Base-by-base conservation (phyloP, 148 eudicot species). In the Camellia sinensis region DNA sequence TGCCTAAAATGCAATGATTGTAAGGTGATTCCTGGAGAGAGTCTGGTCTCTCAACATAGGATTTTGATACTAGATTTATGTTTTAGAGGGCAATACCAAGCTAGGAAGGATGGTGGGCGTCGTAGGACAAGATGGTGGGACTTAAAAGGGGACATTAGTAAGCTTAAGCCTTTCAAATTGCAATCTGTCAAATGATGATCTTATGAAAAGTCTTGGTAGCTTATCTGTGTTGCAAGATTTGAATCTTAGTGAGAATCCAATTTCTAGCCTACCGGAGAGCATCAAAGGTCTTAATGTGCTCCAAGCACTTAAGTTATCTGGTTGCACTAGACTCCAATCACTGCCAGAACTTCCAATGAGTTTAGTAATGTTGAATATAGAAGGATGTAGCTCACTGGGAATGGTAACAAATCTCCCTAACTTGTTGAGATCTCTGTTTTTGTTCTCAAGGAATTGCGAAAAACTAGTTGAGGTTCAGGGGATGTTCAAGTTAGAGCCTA, bases 401-500 rank as follows among this genome's bases (percentile, higher is more conserved):
- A 22, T 0, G 3, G 22, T 72, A 0, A 50, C 6, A 37, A 65
- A 65, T 52, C 60, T 72, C 9, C 59, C 75, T 48, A 72, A 50
- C 59, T 12, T 10, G 3, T 52, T 11, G 43, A 5, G 2, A 50
- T 48, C n/a, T 19, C 6, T 70, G 3, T 0, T 6, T 48, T 50
- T 19, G 43, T 0, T 9, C 40, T 3, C 21, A 5, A 1, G 4
- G 1, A 17, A 29, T 19, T 19, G 40, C 6, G 3, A 50, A 0
- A 29, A 64, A 21, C 68, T 48, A 22, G 57, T 72, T 52, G 75
- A 72, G 75, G 61, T 72, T 73, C 60, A 22, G 3, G 60, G 57
- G 41, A 50, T 5, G 43, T 73, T 73, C 61, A 73, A 73, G 76
- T 52, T 73, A 53, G 76, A 73, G 41, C 43, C 44, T n/a, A 21